A percentile compares a stretch with the other conserved stretches of the same genome.
Evolutionary conservation across 139 green algal species (phyloP).

Genomic region (Ettlia oleoabundans): DNA sequence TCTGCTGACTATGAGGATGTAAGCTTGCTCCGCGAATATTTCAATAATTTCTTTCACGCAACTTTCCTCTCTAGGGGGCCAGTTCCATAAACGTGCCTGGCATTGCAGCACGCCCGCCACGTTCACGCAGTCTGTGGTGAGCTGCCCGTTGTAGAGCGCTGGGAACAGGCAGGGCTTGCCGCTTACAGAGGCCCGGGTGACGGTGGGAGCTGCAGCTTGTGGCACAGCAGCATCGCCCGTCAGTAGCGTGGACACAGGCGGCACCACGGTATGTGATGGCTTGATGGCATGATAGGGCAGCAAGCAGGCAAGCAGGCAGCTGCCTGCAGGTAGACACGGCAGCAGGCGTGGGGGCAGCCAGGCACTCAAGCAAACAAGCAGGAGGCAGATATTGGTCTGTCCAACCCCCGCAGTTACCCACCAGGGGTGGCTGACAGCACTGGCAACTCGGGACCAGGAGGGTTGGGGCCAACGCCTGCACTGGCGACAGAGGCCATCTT

Average conservation of each 20-base stretch:
- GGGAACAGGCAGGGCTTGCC: conserved; percentile 28
- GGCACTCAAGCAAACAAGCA: not conserved
- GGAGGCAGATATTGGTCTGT: not conserved
- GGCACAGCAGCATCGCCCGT: too few relatives aligned
- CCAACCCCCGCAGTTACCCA: not conserved
- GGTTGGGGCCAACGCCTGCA: not conserved
- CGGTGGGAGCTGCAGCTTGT: not conserved
- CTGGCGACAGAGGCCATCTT: not conserved
- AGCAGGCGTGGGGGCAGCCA: not conserved
- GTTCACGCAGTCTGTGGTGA: conserved; percentile 18
- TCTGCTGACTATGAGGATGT: not conserved
- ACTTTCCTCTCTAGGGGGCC: not conserved
- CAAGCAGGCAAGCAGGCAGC: not conserved
- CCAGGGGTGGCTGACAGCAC: not conserved
- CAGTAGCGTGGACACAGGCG: too few relatives aligned
- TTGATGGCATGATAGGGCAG: too few relatives aligned
- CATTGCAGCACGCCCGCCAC: not conserved
- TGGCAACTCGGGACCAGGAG: not conserved
- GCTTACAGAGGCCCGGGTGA: not conserved
- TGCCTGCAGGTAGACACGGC: not conserved
- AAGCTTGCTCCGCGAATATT: too few relatives aligned
- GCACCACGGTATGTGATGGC: too few relatives aligned
- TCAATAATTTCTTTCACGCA: not conserved
- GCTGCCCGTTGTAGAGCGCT: conserved; percentile 16
- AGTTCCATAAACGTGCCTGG: not conserved